phyloP scores from a whole-genome alignment of 495 filamentous ascomycete genomes.

The Sporormia fimetaria region DNA sequence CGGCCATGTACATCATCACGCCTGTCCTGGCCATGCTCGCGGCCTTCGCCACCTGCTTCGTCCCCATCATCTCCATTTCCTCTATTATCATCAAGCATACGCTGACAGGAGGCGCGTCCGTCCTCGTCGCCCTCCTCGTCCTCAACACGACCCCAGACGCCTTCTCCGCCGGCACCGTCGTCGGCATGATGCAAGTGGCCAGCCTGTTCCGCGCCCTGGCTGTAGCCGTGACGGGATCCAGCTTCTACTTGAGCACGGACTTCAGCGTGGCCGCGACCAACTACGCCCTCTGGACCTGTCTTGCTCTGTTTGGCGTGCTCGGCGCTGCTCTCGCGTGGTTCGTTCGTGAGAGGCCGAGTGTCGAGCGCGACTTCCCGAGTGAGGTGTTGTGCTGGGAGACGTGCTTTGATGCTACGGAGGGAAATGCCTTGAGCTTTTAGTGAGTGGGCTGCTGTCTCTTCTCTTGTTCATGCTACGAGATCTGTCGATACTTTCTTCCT shows the following conservation, averaged over 20 bases:
- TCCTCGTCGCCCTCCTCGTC: conserved; percentile 35
- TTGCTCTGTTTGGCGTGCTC: conserved; percentile 30
- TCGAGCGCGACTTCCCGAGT: conserved; percentile 32
- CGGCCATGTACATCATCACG: conserved; percentile 33
- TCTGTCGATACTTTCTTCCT: background rate
- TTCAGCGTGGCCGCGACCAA: conserved; percentile 32
- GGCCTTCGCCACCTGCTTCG: conserved; percentile 21
- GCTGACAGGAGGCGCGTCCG: conserved; percentile 32
- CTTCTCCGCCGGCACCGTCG: conserved; percentile 36
- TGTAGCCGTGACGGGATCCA: conserved; percentile 35
- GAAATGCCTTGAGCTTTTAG: background rate
- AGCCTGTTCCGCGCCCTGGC: conserved; percentile 36
- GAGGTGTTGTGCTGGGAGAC: conserved; percentile 37
- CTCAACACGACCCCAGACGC: conserved; percentile 39
- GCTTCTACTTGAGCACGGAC: conserved; percentile 35
- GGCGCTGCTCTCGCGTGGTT: conserved; percentile 36
- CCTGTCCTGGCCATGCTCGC: conserved; percentile 31
- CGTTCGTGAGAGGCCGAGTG: conserved; percentile 35
- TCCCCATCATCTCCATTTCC: conserved; percentile 28
- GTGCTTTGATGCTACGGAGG: conserved; percentile 33
- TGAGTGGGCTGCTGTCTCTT: background rate
- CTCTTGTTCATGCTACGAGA: background rate
- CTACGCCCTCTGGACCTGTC: conserved; percentile 33
- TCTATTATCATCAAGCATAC: conserved; percentile 36
- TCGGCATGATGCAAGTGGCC: conserved; percentile 37